Conservation (phyloP, 495 filamentous ascomycete genomes). For the Penicillium odoratum region DNA sequence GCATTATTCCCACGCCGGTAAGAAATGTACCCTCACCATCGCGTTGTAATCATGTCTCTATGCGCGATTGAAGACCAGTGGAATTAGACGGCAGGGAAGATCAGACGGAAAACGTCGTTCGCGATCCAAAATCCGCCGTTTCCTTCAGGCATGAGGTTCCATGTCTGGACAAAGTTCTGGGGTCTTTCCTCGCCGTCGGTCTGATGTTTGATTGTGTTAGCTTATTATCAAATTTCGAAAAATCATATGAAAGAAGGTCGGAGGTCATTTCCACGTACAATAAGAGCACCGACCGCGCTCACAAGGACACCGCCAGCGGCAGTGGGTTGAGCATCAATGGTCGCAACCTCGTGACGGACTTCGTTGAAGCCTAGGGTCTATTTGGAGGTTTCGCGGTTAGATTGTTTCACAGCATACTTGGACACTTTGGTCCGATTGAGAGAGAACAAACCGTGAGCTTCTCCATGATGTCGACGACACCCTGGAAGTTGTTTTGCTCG, state of each 20-base stretch:
- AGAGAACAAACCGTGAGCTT: constrained; percentile 68
- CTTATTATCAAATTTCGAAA: neutral
- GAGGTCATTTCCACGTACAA: constrained; percentile 55
- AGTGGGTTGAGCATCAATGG: constrained; percentile 75
- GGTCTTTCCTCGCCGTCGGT: constrained; percentile 77
- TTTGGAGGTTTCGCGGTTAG: constrained; percentile 5
- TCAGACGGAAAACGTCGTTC: constrained; percentile 90
- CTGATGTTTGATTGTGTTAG: constrained; percentile 41
- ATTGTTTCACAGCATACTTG: neutral
- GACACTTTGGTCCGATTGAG: neutral
- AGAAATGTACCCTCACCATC: constrained; percentile 16
- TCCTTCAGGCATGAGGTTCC: constrained; percentile 75
- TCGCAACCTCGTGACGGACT: constrained; percentile 67
- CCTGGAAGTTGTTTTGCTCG: constrained; percentile 62
- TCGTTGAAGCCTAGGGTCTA: constrained; percentile 78
- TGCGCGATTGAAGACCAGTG: neutral
- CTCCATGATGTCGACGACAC: constrained; percentile 62
- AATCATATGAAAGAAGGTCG: too few relatives aligned
- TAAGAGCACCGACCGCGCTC: constrained; percentile 77
- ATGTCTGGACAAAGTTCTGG: constrained; percentile 83
- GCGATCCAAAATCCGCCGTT: constrained; percentile 74
- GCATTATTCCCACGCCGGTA: constrained; percentile 5
- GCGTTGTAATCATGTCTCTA: constrained; percentile 21
- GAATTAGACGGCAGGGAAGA: constrained; percentile 50
- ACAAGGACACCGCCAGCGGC: constrained; percentile 70